These are phyloP conservation scores for Paramarasmius palmivorus DNA, from an alignment of 1,284 basidiomycete genomes.

Conservation along the genomic window DNA sequence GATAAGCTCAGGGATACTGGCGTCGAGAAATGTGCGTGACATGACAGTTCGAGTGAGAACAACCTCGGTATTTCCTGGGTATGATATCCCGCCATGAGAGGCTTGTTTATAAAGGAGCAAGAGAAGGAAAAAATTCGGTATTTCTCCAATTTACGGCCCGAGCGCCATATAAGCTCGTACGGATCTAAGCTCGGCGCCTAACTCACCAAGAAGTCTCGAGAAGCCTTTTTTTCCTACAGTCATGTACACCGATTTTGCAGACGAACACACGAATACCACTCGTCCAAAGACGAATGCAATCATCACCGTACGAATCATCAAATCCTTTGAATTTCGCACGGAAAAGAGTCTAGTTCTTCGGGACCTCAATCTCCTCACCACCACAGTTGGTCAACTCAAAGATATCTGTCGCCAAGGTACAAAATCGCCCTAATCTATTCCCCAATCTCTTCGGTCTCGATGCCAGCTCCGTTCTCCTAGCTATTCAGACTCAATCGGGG, in stretches of 20 bases:
- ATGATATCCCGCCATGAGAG: background rate
- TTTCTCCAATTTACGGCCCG: no score
- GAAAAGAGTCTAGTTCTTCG: constrained; percentile 87
- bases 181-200: background rate
- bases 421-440: constrained; percentile 11
- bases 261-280: constrained; percentile 64
- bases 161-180: background rate
- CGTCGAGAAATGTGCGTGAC: constrained; percentile 51
- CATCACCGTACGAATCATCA: constrained; percentile 91
- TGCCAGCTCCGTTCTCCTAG: constrained; percentile 37
- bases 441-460: constrained; percentile 10
- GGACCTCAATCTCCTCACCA: constrained; percentile 76
- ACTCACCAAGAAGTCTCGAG: no score
- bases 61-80: no score
- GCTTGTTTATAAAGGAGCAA: no score
- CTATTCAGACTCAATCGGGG: constrained; percentile 67
- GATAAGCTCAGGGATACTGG: constrained; percentile 53
- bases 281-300: constrained; percentile 75
- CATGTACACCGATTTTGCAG: constrained; percentile 47
- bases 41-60: constrained; percentile 17
- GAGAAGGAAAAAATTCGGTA: background rate
- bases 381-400: constrained; percentile 80
- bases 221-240: background rate
- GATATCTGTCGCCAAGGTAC: constrained; percentile 66
- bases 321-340: constrained; percentile 92